phyloP scores from a whole-genome alignment of 2,329 filamentous ascomycete genomes.

The Coniochaeta hoffmannii region DNA sequence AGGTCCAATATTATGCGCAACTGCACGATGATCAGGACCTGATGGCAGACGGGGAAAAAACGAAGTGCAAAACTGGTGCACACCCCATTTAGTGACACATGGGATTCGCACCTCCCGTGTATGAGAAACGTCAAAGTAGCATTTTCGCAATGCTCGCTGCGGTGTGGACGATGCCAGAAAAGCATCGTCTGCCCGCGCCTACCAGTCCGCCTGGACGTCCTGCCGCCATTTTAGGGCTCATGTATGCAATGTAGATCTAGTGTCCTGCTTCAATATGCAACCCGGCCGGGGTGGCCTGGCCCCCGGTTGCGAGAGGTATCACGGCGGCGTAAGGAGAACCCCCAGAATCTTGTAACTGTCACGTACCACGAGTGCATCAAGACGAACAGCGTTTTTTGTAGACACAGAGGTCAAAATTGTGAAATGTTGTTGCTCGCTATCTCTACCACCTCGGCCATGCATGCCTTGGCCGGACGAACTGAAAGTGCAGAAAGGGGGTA shows the following conservation, averaged over 20 bases:
- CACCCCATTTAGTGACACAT: neutral
- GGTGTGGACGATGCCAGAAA: neutral
- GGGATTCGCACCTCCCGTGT: neutral
- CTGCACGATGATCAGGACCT: neutral
- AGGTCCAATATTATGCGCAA: neutral
- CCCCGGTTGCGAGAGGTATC: too few relatives aligned
- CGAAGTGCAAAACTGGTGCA: neutral
- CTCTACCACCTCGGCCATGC: neutral
- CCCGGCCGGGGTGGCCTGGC: neutral
- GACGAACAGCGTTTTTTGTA: too few relatives aligned
- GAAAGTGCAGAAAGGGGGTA: slow-evolving; percentile 13
- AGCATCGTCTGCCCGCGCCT: too few relatives aligned
- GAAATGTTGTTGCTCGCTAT: neutral
- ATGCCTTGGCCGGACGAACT: neutral
- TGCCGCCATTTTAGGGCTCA: neutral
- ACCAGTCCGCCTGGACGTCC: too few relatives aligned
- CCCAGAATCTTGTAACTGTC: too few relatives aligned
- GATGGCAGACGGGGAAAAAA: neutral
- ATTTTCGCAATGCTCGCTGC: neutral
- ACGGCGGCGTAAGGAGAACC: too few relatives aligned
- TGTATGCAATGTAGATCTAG: slow-evolving; percentile 1
- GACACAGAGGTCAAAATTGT: neutral
- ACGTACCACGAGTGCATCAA: too few relatives aligned
- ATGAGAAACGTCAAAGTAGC: neutral
- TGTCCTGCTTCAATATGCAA: neutral